Evolutionary conservation across 2,329 filamentous ascomycete species (phyloP), one percentile per base, ranked within the genome.

Genomic region (Geoglossum cookeanum): DNA sequence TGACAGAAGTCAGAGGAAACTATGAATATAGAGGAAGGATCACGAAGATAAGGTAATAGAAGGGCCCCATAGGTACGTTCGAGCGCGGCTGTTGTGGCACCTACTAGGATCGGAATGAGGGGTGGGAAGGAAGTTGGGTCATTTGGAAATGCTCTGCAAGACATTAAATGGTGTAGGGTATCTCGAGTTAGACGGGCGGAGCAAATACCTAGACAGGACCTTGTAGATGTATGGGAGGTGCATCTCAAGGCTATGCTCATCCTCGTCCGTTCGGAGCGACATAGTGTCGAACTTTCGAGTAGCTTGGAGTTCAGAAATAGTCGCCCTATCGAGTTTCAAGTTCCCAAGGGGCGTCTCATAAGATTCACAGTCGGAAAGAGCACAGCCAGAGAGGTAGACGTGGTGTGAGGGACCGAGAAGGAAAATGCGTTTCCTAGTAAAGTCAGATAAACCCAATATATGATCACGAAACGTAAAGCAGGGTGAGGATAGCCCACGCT

Each of bases 1-100:
- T 98, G 92, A 62, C 91, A 96, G 68, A 98, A 98, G 68, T 98
- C 92, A 0, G 89, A 95, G 68, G 86, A 92, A 61, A 97, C 78
- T 60, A 98, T 78, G 67, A 97, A 96, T 1, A 84, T 81, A 60
- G 87, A 94, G 11, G 77, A 72, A 0, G 83, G 79, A 63, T 95
- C 85, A 37, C 75, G 74, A 5, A 98, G 72, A 67, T 92, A 94
- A 0, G 85, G 83, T 1, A 85, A 79, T 6, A 98, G 74, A n/a
- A 89, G 67, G 30, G 72, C 64, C 1, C 88, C 92, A 58, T 85
- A 80, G 1, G 69, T 72, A 55, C 78, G 78, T 69, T 97, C 91
- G 1, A 82, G 79, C 0, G 71, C 59, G 0, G 77, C 71, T 56
- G 77, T 78, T 42, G 87, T 89, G 64, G 80, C 83, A 49, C 92